Evolutionary conservation across 2,329 filamentous ascomycete species (phyloP), one percentile per base, ranked within the genome.

Genomic region (Fusarium dimerum): DNA sequence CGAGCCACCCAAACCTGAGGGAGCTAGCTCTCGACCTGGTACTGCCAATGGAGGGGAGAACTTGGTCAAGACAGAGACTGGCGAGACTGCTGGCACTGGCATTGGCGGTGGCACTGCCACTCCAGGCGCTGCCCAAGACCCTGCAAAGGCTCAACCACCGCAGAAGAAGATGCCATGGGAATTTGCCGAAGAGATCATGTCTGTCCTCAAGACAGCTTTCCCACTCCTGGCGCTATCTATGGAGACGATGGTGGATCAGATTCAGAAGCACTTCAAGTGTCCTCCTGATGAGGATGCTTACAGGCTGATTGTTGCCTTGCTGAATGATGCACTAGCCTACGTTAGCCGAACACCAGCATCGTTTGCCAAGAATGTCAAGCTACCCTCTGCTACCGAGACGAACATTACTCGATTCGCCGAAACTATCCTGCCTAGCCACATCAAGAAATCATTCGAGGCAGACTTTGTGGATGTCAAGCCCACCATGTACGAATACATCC

Each of bases 161-260:
- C 77, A 80, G 59, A 84, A 86, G 75, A 92, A 90, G 75, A 90
- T 89, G 59, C 92, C 95, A 1, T 97, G 94, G 94, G 94, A 99
- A 68, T 87, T 95, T 64, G 93, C 92, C 0, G 94, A 99, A 63
- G 92, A 97, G 69, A 91, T 99, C 55, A 92, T 96, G 81, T 89
- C 92, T 34, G 89, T 92, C 30, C 85, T 99, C 48, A 97, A 99
- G 79, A 97, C 94, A 7, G 92, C 93, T 0, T 99, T 97, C 78
- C 94, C 94, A 20, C 81, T 99, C 16, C 82, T 99, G 63, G 94
- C 95, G 10, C 78, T 97, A 41, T 97, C 93, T 0, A 97, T 99
- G 94, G 94, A 99, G 76, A 96, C 93, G 0, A 99, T 97, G 92
- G 92, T 97, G 30, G 94, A 99, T 68, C 93, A 97, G 73, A 96